Percentiles rank a stretch among this genome's conserved stretches.
phyloP scores from a whole-genome alignment of 108 stramenopile genomes.

The Pseudonitzschia multistriata region DNA sequence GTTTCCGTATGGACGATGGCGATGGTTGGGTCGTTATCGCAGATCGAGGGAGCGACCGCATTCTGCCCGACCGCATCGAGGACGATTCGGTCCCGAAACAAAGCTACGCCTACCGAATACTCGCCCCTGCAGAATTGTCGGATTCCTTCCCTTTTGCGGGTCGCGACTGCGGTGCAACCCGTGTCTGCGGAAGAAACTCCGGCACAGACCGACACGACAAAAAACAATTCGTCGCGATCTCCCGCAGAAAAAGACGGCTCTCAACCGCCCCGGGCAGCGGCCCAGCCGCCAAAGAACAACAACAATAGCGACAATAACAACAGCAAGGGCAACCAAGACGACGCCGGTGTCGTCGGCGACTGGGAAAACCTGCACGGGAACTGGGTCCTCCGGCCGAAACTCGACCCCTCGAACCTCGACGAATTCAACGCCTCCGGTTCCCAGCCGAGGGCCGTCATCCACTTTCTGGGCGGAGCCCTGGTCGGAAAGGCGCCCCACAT shows the following conservation, averaged over 20 bases:
- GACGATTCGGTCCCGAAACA: background rate
- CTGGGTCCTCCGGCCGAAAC: conserved; percentile 67
- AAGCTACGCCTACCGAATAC: background rate
- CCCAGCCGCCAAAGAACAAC: background rate
- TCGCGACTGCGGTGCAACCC: background rate
- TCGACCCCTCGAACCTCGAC: background rate
- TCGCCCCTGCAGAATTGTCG: background rate
- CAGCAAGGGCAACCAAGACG: background rate
- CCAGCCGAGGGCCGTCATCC: conserved; percentile 56
- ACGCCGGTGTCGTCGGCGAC: conserved; percentile 30
- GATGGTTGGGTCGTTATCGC: too few relatives aligned
- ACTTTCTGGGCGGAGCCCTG: conserved; percentile 91
- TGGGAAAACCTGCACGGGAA: conserved; percentile 82
- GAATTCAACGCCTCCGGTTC: too few relatives aligned
- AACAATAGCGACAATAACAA: background rate
- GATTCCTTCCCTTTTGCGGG: background rate
- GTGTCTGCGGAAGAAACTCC: background rate
- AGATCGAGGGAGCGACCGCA: background rate
- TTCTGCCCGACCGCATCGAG: background rate
- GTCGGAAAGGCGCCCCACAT: conserved; percentile 90
- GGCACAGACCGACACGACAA: background rate
- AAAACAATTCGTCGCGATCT: background rate
- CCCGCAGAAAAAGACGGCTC: background rate
- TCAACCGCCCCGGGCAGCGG: background rate
- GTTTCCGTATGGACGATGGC: background rate